Base-by-base conservation (phyloP, 2,329 filamentous ascomycete genomes). In the Sarocladiaceae sp. region DNA sequence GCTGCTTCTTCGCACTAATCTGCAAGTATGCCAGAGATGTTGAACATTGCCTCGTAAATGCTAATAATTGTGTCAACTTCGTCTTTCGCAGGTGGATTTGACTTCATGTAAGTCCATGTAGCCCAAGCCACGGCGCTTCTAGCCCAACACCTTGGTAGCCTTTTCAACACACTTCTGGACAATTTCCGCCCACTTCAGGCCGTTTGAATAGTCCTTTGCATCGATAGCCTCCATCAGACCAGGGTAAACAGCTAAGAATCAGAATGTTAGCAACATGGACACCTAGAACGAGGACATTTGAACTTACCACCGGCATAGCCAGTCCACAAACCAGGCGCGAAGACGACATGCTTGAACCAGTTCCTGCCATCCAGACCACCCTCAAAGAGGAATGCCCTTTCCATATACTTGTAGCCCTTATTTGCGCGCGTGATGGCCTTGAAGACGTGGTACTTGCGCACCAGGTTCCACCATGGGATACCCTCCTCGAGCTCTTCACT, bases 271-370 rank as follows among this genome's bases (percentile, higher is more conserved):
- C 40, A 5, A 42, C 17, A 18, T 31, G 26, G 12, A n/a, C n/a
- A n/a, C n/a, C n/a, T n/a, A n/a, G n/a, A n/a, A 12, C 25, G 42
- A 47, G 20, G 12, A 22, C 5, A 39, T 10, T 39, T 15, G 31
- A 47, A 71, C 78, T 69, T 62, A 85, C 82, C 80, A 63, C 91
- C 92, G 0, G 90, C 76, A 67, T 97, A 97, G 0, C 92, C 92
- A 0, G 90, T 96, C 90, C 91, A 96, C 46, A 93, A 67, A 0
- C 92, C 92, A 0, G 92, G 92, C 1, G 92, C 92, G 69, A 95
- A 97, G 1, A 97, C 87, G 2, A 96, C 87, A 62, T 97, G 93
- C 73, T 97, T 97, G 74, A 93, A 97, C 91, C 91, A 97, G 22
- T 75, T 74, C 54, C 93, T 76, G 1, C 83, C 83, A 65, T 96